Evolutionary conservation across 2,329 filamentous ascomycete genomes (phyloP).

Genomic region (Fusarium devonianum): DNA sequence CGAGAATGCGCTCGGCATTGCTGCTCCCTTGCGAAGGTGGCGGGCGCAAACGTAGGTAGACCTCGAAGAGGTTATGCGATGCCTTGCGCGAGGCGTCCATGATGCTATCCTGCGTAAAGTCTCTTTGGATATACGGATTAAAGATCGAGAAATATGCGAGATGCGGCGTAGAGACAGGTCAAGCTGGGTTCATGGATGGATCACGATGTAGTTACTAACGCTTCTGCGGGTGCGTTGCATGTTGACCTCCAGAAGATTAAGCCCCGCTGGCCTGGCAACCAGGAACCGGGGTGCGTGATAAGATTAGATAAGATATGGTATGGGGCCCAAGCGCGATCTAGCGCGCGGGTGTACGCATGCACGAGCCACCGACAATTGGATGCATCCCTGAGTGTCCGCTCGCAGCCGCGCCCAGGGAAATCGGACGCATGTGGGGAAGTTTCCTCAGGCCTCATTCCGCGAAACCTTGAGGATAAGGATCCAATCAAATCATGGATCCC

Average conservation of each 20-base stretch:
- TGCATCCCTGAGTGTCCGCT: neutral
- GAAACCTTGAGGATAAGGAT: conserved; percentile 16
- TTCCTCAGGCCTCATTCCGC: conserved; percentile 16
- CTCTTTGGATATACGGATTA: conserved; percentile 15
- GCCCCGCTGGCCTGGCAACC: conserved; percentile 37
- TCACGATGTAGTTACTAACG: conserved; percentile 19
- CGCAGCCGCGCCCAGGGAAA: conserved; percentile 1
- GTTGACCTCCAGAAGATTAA: conserved; percentile 14
- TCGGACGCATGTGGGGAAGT: conserved; percentile 12
- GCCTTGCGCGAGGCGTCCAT: conserved; percentile 52
- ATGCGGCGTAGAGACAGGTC: conserved; percentile 16
- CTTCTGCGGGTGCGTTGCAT: conserved; percentile 14
- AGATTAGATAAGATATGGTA: conserved; percentile 30
- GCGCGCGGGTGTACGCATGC: conserved; percentile 27
- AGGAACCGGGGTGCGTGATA: neutral
- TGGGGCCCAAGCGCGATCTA: neutral
- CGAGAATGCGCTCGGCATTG: conserved; percentile 73
- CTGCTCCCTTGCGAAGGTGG: conserved; percentile 60
- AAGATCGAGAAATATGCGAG: conserved; percentile 9
- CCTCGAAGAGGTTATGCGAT: conserved; percentile 77
- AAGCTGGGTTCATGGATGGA: conserved; percentile 36
- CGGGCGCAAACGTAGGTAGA: conserved; percentile 84
- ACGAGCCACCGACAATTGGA: neutral
- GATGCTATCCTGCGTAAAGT: conserved; percentile 15
- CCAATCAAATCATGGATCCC: conserved; percentile 6